A percentile compares a stretch with the other conserved stretches of the same genome.
These are phyloP conservation scores for Pythium pyrilobum DNA, from an alignment of 352 stramenopile genomes.

Conservation along the genomic window DNA sequence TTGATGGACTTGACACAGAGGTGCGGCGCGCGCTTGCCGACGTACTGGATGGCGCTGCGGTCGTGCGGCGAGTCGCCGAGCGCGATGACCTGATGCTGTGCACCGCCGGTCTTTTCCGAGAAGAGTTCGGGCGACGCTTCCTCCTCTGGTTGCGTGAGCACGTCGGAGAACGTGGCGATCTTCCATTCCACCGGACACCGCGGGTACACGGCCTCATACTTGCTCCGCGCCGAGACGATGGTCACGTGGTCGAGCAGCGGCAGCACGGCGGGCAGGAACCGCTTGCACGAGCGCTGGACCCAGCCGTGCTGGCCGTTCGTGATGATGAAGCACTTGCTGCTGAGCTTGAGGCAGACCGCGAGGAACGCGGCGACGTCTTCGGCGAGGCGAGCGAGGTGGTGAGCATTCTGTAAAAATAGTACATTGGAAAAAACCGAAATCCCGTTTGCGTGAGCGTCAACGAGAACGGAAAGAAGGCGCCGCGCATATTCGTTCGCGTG, in stretches of 20 bases:
- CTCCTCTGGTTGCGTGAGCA: slow-evolving; percentile 34
- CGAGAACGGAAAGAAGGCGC: neutral
- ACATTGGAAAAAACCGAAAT: slow-evolving; percentile 4
- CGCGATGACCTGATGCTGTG: slow-evolving; percentile 56
- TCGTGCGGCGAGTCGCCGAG: slow-evolving; percentile 70
- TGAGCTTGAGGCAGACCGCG: slow-evolving; percentile 35
- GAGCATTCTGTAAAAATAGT: slow-evolving; percentile 8
- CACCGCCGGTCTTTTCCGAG: neutral
- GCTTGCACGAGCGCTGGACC: slow-evolving; percentile 70
- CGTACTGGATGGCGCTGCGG: slow-evolving; percentile 64
- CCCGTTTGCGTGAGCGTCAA: neutral
- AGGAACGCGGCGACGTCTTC: slow-evolving; percentile 43
- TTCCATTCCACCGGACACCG: slow-evolving; percentile 74
- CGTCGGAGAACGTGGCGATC: slow-evolving; percentile 57
- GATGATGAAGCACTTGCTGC: slow-evolving; percentile 44
- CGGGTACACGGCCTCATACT: slow-evolving; percentile 57
- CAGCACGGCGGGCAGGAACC: slow-evolving; percentile 56
- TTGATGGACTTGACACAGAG: slow-evolving; percentile 74
- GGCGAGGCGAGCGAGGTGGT: slow-evolving; percentile 29
- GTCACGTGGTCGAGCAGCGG: slow-evolving; percentile 52
- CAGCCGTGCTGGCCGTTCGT: slow-evolving; percentile 66
- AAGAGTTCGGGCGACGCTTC: slow-evolving; percentile 7
- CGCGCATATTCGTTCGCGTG: neutral
- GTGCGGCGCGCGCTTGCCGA: slow-evolving; percentile 39
- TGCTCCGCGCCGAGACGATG: slow-evolving; percentile 59